Percentiles rank a stretch among this genome's conserved stretches.
Conservation (phyloP, 495 filamentous ascomycete genomes). For the Hypomontagnella monticulosa region DNA sequence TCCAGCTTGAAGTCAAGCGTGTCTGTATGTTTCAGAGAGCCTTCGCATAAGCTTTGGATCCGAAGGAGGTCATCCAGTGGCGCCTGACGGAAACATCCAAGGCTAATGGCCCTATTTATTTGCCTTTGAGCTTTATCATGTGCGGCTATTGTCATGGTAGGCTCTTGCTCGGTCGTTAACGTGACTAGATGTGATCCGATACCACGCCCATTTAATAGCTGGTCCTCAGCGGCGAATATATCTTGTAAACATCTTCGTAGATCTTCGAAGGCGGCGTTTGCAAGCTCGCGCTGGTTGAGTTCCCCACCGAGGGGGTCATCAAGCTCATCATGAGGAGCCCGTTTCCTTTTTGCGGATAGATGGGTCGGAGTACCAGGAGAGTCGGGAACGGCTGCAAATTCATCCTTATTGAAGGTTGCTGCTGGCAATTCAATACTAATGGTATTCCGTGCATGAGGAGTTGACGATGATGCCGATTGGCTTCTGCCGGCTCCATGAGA, state of each 20-base stretch:
- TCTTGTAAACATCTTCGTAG: conserved; percentile 74
- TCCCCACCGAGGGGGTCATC: conserved; percentile 59
- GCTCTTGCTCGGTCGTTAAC: conserved; percentile 61
- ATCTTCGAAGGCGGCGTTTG: conserved; percentile 73
- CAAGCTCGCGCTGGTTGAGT: conserved; percentile 80
- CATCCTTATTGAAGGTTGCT: conserved; percentile 49
- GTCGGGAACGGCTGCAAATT: conserved; percentile 53
- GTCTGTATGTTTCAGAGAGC: conserved; percentile 73
- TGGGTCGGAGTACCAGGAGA: conserved; percentile 52
- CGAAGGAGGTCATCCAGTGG: conserved; percentile 77
- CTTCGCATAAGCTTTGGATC: conserved; percentile 82
- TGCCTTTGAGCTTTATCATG: conserved; percentile 75
- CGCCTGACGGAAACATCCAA: conserved; percentile 72
- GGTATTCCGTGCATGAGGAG: conserved; percentile 16
- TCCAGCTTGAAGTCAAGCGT: conserved; percentile 70
- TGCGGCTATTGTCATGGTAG: conserved; percentile 69
- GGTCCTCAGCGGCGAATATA: conserved; percentile 82
- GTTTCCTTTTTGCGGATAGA: conserved; percentile 54
- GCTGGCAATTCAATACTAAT: conserved; percentile 54
- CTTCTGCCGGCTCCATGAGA: conserved; percentile 5
- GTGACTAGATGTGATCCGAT: conserved; percentile 52
- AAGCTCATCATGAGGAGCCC: conserved; percentile 52
- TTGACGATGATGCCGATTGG: conserved; percentile 11
- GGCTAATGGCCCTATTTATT: conserved; percentile 74
- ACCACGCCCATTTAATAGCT: conserved; percentile 62